phyloP scores from a whole-genome alignment of 2,329 filamentous ascomycete species.

The Trichoderma pleuroti region DNA sequence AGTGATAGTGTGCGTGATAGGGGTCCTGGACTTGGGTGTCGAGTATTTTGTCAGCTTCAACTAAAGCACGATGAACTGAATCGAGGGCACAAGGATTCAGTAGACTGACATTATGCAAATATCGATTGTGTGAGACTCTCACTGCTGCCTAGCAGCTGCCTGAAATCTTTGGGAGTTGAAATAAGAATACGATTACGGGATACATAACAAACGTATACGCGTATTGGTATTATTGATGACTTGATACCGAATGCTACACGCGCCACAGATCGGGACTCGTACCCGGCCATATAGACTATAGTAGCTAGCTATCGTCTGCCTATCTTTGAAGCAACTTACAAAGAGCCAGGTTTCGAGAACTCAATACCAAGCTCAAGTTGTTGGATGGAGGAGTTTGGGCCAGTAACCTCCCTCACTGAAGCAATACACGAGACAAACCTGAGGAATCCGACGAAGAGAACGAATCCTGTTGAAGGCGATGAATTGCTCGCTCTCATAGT shows the following conservation, averaged over 20 bases:
- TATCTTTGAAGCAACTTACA: not conserved
- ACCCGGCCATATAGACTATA: not conserved
- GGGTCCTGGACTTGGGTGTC: not conserved
- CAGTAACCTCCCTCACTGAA: not conserved
- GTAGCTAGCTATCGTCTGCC: not conserved
- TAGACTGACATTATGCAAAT: not conserved
- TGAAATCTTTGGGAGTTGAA: not conserved
- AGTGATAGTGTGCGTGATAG: not conserved
- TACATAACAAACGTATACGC: not conserved
- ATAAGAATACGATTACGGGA: not conserved
- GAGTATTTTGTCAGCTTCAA: not conserved
- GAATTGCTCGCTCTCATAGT: rapidly evolving
- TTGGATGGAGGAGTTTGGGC: not conserved
- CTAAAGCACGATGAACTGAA: not conserved
- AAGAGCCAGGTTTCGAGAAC: not conserved
- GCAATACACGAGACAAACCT: not conserved
- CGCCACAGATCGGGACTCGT: not conserved
- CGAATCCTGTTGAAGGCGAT: not conserved
- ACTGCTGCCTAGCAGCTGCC: not conserved
- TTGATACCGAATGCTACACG: not conserved
- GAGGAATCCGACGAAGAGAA: not conserved
- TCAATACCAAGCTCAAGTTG: not conserved
- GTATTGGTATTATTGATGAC: not conserved
- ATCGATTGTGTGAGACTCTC: not conserved
- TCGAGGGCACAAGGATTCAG: not conserved